Percentiles rank a stretch among this genome's conserved stretches.
These are phyloP conservation scores for Akanthomyces dipterigenus DNA, from an alignment of 2,329 filamentous ascomycete genomes.

Conservation along the genomic window DNA sequence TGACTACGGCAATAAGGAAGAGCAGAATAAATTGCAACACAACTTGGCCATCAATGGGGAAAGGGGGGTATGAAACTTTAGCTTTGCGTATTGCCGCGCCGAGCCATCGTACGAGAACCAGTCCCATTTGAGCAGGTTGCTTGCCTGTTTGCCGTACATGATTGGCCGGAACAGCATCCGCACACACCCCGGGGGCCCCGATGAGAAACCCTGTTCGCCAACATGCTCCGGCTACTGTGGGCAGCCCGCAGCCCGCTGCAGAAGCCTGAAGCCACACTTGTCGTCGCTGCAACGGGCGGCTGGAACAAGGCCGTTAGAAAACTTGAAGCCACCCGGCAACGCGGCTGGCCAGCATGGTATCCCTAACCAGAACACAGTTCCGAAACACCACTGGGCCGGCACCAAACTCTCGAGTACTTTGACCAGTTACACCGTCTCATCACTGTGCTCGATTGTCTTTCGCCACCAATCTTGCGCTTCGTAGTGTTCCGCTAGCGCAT, in stretches of 20 bases:
- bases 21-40: background rate
- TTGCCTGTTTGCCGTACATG: background rate
- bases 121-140: background rate
- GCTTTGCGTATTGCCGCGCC: background rate
- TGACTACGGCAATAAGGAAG: background rate
- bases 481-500: too few relatives aligned
- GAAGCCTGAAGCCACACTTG: background rate
- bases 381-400: too few relatives aligned
- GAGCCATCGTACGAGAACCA: conserved; percentile 3
- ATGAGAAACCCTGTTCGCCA: background rate
- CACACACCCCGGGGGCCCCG: background rate
- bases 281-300: background rate
- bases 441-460: too few relatives aligned
- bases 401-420: too few relatives aligned
- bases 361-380: too few relatives aligned
- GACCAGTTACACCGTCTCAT: too few relatives aligned
- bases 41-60: too few relatives aligned
- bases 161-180: background rate
- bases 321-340: too few relatives aligned
- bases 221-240: background rate
- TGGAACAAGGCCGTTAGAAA: too few relatives aligned
- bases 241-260: background rate
- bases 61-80: background rate
- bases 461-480: too few relatives aligned
- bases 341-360: too few relatives aligned